phyloP scores from a whole-genome alignment of 257 asterid species.

The Solanum sejunctum region DNA sequence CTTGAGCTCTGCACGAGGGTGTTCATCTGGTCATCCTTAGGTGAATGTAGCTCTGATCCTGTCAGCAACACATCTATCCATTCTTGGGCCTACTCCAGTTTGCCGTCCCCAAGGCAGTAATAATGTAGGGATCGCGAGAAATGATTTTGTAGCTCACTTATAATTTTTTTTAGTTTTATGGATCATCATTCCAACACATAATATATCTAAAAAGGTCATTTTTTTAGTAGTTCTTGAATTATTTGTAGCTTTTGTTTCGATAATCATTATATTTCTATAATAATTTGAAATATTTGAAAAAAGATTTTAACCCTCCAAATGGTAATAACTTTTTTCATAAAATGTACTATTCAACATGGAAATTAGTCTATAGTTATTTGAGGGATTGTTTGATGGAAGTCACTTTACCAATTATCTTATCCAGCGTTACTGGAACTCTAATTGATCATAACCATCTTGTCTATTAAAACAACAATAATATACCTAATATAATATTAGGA shows the following conservation, averaged over 20 bases:
- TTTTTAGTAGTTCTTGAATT: background rate
- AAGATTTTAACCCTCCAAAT: too few species aligned
- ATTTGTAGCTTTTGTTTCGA: background rate
- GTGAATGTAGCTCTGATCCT: background rate
- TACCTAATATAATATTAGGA: too few species aligned
- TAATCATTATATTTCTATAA: too few species aligned
- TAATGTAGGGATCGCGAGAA: background rate
- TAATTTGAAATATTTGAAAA: too few species aligned
- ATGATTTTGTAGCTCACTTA: background rate
- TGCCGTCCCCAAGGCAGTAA: background rate
- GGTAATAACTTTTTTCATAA: too few species aligned
- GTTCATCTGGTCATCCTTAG: background rate
- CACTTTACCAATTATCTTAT: too few species aligned
- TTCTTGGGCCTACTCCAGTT: constrained; percentile 33
- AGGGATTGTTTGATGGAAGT: too few species aligned
- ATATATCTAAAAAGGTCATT: background rate
- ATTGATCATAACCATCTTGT: too few species aligned
- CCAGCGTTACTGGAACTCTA: too few species aligned
- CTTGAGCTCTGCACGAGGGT: background rate
- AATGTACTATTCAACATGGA: too few species aligned
- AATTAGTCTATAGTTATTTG: too few species aligned
- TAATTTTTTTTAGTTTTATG: background rate
- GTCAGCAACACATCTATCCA: constrained; percentile 6
- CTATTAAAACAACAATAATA: too few species aligned
- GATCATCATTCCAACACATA: background rate